These are phyloP conservation scores for Coemansia sp. DNA, from an alignment of 371 early-diverging fungal species.

Conservation along the genomic window DNA sequence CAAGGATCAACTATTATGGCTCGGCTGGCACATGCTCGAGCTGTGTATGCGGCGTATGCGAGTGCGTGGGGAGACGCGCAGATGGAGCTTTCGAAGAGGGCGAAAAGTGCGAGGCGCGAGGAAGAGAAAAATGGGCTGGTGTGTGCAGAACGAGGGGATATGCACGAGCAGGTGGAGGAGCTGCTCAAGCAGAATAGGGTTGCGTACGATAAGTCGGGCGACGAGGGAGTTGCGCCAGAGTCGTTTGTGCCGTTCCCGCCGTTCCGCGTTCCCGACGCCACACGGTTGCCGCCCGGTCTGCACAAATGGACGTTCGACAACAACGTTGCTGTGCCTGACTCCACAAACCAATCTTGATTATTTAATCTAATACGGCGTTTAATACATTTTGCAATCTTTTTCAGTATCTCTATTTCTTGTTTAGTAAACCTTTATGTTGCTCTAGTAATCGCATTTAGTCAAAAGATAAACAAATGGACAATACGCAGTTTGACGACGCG, in stretches of 20 bases:
- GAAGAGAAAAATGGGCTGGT: conserved; percentile 33
- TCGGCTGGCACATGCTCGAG: conserved; percentile 35
- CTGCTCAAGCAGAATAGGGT: conserved; percentile 40
- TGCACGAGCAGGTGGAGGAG: conserved; percentile 36
- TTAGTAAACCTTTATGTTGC: not conserved
- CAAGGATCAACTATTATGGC: conserved; percentile 37
- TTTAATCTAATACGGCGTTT: not conserved
- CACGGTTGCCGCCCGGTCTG: conserved; percentile 37
- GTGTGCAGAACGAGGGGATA: conserved; percentile 18
- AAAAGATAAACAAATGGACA: not conserved
- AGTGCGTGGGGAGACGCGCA: conserved; percentile 45
- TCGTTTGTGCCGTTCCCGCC: conserved; percentile 45
- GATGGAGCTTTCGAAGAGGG: conserved; percentile 42
- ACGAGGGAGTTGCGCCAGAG: conserved; percentile 33
- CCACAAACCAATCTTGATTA: not conserved
- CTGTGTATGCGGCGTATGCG: conserved; percentile 47
- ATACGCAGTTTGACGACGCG: conserved; percentile 51
- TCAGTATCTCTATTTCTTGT: not conserved
- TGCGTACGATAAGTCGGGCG: conserved; percentile 29
- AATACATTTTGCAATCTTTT: not conserved
- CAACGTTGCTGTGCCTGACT: conserved; percentile 24
- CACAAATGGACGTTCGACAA: conserved; percentile 41
- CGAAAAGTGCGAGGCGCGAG: conserved; percentile 23
- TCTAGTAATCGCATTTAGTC: not conserved
- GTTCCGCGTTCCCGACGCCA: conserved; percentile 29